Percentiles rank a stretch among this genome's conserved stretches.
phyloP scores from a whole-genome alignment of 2,329 filamentous ascomycete genomes.

The Aspergillus glaucus region DNA sequence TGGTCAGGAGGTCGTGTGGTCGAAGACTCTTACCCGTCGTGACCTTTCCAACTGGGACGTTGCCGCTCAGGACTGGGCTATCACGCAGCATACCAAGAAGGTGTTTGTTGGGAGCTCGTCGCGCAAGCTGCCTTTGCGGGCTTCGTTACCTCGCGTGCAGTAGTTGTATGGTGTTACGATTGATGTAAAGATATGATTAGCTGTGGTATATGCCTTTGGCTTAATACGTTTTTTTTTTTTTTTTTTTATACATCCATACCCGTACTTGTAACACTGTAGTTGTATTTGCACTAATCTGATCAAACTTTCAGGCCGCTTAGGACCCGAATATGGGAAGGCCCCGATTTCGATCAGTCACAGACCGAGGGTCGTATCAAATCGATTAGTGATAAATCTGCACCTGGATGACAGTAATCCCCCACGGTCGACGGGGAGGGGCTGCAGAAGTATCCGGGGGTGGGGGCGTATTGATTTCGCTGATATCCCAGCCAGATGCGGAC shows the following conservation, averaged over 20 bases:
- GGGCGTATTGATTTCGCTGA: background rate
- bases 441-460: no score
- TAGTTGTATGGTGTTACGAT: slow-evolving; percentile 5
- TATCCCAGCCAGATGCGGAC: slow-evolving; percentile 49
- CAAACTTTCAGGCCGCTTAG: no score
- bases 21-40: slow-evolving; percentile 63
- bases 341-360: no score
- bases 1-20: slow-evolving; percentile 62
- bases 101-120: slow-evolving; percentile 56
- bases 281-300: background rate
- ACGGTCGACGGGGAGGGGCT: no score
- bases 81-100: slow-evolving; percentile 51
- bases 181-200: background rate
- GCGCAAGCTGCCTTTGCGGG: slow-evolving; percentile 48
- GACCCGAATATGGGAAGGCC: no score
- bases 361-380: no score
- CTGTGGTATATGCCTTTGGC: background rate
- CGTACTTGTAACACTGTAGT: background rate
- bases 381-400: no score
- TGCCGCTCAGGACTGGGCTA: slow-evolving; percentile 74
- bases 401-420: no score
- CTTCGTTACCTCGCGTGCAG: slow-evolving; percentile 25
- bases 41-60: slow-evolving; percentile 87
- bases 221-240: background rate
- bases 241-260: background rate